Base-by-base conservation (phyloP, 2,329 filamentous ascomycete genomes). In the Bipolaris gigantea region DNA sequence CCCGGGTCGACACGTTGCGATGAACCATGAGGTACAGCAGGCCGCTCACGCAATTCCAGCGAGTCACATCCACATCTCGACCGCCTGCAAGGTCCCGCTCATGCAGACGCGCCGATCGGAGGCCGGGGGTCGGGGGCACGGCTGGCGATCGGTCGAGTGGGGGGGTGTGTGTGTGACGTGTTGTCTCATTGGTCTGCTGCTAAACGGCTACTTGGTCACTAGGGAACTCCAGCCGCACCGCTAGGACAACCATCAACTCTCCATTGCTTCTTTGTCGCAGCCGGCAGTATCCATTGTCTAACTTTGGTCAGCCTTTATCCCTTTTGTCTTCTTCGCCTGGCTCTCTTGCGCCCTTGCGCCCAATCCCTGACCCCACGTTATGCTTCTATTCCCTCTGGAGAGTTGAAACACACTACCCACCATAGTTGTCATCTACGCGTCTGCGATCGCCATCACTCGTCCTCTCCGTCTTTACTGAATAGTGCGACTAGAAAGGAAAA, bases 51-150 rank as follows among this genome's bases (percentile, higher is more conserved):
- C 38, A 21, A 40, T 21, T 21, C 38, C 38, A 40, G 38, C 18
- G 33, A 50, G 43, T 39, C 48, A 43, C 27, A 41, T 53, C 34
- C 48, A 43, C 27, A 41, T 53, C 34, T 39, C n/a, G 32, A 55
- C 47, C 59, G 36, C 34, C 48, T 62, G 60, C 60, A 61, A 59
- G 60, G 51, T 53, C 58, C 60, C 60, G 56, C 53, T 48, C 38
- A 44, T 59, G 60, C 60, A 60, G 52, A 47, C 46, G 38, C 48
- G 46, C 52, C 52, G 55, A 60, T 56, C 53, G 54, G 48, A 48
- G 54, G 55, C 42, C 34, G 49, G 50, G 47, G 32, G 47, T 16
- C 10, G 38, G 38, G 53, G 33, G 52, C 57, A 58, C 35, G 53
- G 33, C 18, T 39, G 57, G 43, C 50, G 52, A 58, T 62, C 53